These are phyloP conservation scores for Candida frijolesensis DNA, from an alignment of 1,139 yeast genomes.

Conservation along the genomic window DNA sequence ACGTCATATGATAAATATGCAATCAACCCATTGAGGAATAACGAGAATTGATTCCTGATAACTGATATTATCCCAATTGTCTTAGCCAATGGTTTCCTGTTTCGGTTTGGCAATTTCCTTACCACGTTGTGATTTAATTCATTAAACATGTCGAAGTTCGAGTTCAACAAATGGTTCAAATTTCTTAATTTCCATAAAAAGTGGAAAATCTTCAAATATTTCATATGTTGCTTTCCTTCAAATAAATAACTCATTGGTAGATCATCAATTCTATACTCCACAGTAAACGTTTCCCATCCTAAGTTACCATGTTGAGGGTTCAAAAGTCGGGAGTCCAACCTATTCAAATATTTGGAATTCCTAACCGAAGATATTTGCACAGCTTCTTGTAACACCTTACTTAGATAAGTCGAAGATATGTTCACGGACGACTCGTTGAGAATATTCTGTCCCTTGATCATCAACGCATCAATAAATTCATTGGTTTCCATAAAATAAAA, in stretches of 20 bases:
- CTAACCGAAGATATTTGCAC: conserved; percentile 64
- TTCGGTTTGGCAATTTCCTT: conserved; percentile 2
- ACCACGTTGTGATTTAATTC: conserved; percentile 32
- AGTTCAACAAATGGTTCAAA: conserved; percentile 52
- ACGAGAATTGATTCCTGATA: conserved; percentile 47
- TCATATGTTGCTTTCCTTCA: conserved; percentile 28
- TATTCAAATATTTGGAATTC: conserved; percentile 26
- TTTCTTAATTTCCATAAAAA: conserved; percentile 81
- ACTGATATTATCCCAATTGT: conserved; percentile 15
- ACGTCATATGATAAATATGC: conserved; percentile 50
- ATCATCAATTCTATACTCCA: conserved; percentile 71
- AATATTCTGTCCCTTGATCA: conserved; percentile 55
- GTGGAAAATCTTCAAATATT: conserved; percentile 78
- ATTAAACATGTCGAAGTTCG: conserved; percentile 27
- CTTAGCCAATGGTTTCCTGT: neutral
- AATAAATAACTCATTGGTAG: conserved; percentile 45
- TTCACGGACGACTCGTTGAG: conserved; percentile 64
- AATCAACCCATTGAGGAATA: conserved; percentile 46
- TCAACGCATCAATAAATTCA: conserved; percentile 72
- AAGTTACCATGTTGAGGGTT: conserved; percentile 63
- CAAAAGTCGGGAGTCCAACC: conserved; percentile 81
- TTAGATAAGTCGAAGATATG: conserved; percentile 66
- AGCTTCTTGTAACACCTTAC: conserved; percentile 67
- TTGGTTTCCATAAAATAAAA: conserved; percentile 73
- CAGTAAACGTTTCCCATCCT: conserved; percentile 92